These are phyloP conservation scores for Tarenaya hassleriana DNA, from an alignment of 345 rosid species.

Conservation along the genomic window DNA sequence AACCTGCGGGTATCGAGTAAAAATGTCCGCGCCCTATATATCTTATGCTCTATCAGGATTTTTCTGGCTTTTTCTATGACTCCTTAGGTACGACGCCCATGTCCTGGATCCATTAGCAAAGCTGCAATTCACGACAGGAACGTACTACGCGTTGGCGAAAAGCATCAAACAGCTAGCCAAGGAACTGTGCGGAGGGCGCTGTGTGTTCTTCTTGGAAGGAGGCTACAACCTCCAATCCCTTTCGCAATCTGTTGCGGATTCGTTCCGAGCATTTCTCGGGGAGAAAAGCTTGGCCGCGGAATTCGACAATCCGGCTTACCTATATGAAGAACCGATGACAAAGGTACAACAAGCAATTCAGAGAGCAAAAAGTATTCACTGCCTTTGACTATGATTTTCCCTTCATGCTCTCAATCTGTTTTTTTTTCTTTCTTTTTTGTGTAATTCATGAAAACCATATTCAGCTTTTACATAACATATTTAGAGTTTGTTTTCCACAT, in stretches of 20 bases:
- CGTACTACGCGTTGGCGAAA: constrained; percentile 67
- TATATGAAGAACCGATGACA: constrained; percentile 74
- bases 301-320: constrained; percentile 71
- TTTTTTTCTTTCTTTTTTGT: too few species aligned
- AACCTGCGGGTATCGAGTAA: too few species aligned
- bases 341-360: constrained; percentile 69
- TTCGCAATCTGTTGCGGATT: constrained; percentile 75
- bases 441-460: too few species aligned
- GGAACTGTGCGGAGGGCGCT: constrained; percentile 78
- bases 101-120: constrained; percentile 86
- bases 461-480: too few species aligned
- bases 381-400: constrained; percentile 26
- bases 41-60: too few species aligned
- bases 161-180: constrained; percentile 74
- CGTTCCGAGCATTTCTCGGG: constrained; percentile 77
- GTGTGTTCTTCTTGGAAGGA: constrained; percentile 89
- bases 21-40: too few species aligned
- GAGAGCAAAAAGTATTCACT: constrained; percentile 64
- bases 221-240: constrained; percentile 90
- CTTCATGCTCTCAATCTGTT: too few species aligned
- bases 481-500: too few species aligned
- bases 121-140: constrained; percentile 77
- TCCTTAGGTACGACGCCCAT: constrained; percentile 72
- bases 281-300: constrained; percentile 66
- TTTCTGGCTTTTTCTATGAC: too few species aligned